Percentiles rank a stretch among this genome's conserved stretches.
These are phyloP conservation scores for Neopestalotiopsis sp. DNA, from an alignment of 2,329 filamentous ascomycete genomes.

Conservation along the genomic window DNA sequence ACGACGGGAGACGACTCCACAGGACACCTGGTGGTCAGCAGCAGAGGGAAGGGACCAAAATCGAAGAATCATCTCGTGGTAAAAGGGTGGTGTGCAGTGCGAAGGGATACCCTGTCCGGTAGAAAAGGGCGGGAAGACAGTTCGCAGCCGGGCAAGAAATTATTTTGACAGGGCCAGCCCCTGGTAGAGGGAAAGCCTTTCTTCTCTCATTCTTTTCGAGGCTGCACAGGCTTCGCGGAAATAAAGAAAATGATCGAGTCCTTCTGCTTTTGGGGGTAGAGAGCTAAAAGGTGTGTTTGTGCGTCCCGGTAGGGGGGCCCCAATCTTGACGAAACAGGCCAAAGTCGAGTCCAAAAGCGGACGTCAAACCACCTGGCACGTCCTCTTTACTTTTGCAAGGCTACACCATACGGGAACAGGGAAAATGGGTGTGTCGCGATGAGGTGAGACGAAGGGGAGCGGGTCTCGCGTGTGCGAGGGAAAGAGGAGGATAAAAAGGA, in stretches of 20 bases:
- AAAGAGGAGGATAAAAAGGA: background rate
- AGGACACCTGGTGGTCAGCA: background rate
- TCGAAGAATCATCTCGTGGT: background rate
- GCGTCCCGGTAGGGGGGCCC: background rate
- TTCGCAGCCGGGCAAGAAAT: background rate
- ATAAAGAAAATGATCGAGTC: background rate
- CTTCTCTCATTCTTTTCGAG: background rate
- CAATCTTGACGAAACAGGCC: slow-evolving; percentile 1
- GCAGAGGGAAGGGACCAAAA: background rate
- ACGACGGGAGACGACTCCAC: background rate
- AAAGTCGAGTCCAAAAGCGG: background rate
- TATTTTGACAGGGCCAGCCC: background rate
- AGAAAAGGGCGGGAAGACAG: background rate
- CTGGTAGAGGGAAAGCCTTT: background rate
- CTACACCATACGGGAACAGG: background rate
- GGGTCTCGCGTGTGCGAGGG: background rate
- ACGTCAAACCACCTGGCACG: background rate
- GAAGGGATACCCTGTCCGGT: background rate
- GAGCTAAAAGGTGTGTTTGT: background rate
- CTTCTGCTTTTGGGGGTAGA: background rate
- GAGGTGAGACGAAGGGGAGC: background rate
- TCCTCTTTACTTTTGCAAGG: background rate
- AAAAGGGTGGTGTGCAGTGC: background rate
- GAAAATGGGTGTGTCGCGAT: background rate
- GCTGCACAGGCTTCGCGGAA: background rate